Evolutionary conservation across 495 filamentous ascomycete species (phyloP).

Genomic region (Xylaria bambusicola): DNA sequence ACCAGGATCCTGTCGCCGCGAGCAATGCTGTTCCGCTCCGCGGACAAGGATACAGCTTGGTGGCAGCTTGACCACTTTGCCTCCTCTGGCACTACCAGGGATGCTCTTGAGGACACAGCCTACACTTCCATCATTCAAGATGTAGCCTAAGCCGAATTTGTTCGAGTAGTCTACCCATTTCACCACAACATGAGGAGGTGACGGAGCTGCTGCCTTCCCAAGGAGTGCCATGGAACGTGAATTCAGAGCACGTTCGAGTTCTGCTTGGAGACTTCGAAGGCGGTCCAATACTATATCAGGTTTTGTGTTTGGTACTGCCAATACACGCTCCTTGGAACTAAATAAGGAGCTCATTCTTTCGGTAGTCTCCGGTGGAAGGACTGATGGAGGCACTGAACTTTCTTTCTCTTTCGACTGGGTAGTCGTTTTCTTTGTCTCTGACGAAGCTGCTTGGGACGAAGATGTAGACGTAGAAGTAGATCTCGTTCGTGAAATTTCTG

Average conservation of each 20-base stretch:
- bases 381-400: neutral
- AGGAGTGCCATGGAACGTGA: constrained; percentile 53
- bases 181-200: constrained; percentile 62
- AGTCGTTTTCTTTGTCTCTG: neutral
- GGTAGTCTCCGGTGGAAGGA: neutral
- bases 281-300: constrained; percentile 56
- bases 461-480: neutral
- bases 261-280: constrained; percentile 49
- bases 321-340: constrained; percentile 50
- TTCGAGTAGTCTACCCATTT: constrained; percentile 97
- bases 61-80: constrained; percentile 53
- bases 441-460: neutral
- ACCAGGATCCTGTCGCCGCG: constrained; percentile 52
- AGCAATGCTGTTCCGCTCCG: constrained; percentile 61
- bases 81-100: constrained; percentile 45
- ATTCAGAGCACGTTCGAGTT: constrained; percentile 60
- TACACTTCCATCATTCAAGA: constrained; percentile 79
- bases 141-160: constrained; percentile 84
- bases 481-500: neutral
- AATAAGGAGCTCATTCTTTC: constrained; percentile 44
- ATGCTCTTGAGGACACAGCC: constrained; percentile 73
- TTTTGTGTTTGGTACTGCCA: constrained; percentile 48
- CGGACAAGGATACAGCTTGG: constrained; percentile 71
- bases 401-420: neutral
- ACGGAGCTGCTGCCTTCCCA: constrained; percentile 40